Evolutionary conservation across 495 filamentous ascomycete genomes (phyloP).

Genomic region (Daldinia caldariorum): DNA sequence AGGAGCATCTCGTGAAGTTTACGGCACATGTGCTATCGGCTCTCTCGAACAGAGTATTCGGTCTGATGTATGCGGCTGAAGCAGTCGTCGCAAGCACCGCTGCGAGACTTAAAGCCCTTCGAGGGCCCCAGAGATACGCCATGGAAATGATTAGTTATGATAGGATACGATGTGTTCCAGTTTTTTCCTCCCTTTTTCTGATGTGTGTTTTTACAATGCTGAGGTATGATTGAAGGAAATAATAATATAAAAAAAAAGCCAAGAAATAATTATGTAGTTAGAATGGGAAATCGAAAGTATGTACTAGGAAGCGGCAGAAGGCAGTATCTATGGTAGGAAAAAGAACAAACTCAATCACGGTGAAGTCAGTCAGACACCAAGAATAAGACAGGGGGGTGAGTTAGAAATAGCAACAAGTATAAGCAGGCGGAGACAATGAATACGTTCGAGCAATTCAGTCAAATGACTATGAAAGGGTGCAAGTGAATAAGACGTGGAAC

Average conservation of each 20-base stretch:
- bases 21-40: conserved; percentile 47
- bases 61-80: conserved; percentile 45
- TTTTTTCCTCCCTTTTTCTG: neutral
- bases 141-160: conserved; percentile 15
- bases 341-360: conserved; percentile 33
- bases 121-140: conserved; percentile 34
- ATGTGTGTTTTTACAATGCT: neutral
- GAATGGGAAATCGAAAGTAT: conserved; percentile 11
- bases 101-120: conserved; percentile 45
- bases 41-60: conserved; percentile 48
- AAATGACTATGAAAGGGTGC: conserved; percentile 26
- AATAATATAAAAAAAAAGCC: conserved; percentile 16
- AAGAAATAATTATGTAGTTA: conserved; percentile 9
- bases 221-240: conserved; percentile 3
- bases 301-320: conserved; percentile 21
- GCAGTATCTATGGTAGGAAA: conserved; percentile 30
- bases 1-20: conserved; percentile 59
- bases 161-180: neutral
- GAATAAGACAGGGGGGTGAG: conserved; percentile 20
- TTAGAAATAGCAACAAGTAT: conserved; percentile 40
- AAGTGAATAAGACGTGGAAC: conserved; percentile 29
- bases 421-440: conserved; percentile 43
- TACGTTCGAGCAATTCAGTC: conserved; percentile 20
- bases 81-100: conserved; percentile 45
- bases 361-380: conserved; percentile 25